phyloP scores from a whole-genome alignment of 495 filamentous ascomycete species.

The Tuber magnatum region DNA sequence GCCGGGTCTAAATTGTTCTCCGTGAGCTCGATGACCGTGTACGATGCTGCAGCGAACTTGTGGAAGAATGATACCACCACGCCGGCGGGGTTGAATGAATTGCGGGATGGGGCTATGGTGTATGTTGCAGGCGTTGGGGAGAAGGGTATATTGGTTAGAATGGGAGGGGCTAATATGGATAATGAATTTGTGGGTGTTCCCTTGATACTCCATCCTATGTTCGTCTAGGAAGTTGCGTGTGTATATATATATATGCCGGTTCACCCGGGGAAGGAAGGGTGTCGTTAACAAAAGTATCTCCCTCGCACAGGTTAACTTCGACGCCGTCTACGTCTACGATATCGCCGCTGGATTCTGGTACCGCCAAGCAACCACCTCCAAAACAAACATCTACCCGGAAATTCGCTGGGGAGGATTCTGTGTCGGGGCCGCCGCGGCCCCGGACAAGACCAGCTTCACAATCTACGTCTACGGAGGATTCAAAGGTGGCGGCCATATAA shows the following conservation, averaged over 20 bases:
- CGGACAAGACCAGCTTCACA: constrained; percentile 1
- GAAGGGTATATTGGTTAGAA: constrained; percentile 43
- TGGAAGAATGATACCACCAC: not conserved
- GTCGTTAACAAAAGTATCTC: not conserved
- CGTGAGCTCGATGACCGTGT: not conserved
- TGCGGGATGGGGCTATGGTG: constrained; percentile 21
- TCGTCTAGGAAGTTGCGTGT: not conserved
- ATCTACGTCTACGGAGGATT: not conserved
- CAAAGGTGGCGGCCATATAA: not conserved
- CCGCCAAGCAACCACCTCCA: not conserved
- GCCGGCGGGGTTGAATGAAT: not conserved
- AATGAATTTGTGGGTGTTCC: not conserved
- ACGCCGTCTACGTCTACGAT: not conserved
- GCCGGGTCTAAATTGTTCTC: not conserved
- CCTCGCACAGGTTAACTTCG: not conserved
- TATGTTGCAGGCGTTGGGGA: constrained; percentile 41
- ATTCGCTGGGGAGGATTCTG: not conserved
- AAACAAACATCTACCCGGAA: not conserved
- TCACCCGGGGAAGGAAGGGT: not conserved
- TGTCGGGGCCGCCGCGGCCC: not conserved
- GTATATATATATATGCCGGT: not conserved
- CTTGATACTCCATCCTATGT: not conserved
- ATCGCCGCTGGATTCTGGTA: not conserved
- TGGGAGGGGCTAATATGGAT: constrained; percentile 41
- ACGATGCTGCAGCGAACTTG: not conserved